These are phyloP conservation scores for Viola pubescens DNA, from an alignment of 441 rosid genomes.

Conservation along the genomic window DNA sequence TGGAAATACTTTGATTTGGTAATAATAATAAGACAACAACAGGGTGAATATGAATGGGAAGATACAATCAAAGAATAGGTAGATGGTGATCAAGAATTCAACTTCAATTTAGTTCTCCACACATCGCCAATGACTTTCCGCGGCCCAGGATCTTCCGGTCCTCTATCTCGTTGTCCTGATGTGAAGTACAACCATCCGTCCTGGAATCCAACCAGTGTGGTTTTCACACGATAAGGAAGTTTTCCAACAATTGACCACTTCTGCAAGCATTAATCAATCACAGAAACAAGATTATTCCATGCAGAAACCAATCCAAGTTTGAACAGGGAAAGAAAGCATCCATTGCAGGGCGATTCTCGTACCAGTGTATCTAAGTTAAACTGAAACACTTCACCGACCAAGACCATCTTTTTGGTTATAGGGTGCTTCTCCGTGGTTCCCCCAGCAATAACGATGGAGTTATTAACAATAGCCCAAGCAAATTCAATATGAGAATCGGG, in stretches of 20 bases:
- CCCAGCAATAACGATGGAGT: constrained; percentile 75
- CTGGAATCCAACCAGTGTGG: constrained; percentile 77
- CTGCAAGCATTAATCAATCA: constrained; percentile 31
- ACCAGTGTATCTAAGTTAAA: constrained; percentile 71
- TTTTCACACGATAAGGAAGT: constrained; percentile 87
- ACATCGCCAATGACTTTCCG: constrained; percentile 72
- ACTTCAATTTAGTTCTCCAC: constrained; percentile 84
- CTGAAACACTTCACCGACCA: constrained; percentile 73
- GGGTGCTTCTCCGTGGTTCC: constrained; percentile 99
- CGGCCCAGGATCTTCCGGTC: constrained; percentile 73
- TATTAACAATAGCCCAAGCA: constrained; percentile 79
- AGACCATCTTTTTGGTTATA: constrained; percentile 75
- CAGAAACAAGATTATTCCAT: not conserved
- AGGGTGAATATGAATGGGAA: not conserved
- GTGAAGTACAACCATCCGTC: constrained; percentile 83
- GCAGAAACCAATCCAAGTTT: not conserved
- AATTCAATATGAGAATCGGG: constrained; percentile 93
- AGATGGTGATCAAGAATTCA: constrained; percentile 25
- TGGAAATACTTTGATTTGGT: not conserved
- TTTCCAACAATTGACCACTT: constrained; percentile 85
- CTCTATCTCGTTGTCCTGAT: constrained; percentile 91
- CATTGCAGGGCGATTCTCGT: constrained; percentile 15
- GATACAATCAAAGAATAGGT: not conserved
- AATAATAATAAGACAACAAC: not conserved
- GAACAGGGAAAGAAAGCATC: not conserved